These are phyloP conservation scores for Aegilops tauschii DNA, from an alignment of 176 grass and related monocot genomes.

Conservation along the genomic window DNA sequence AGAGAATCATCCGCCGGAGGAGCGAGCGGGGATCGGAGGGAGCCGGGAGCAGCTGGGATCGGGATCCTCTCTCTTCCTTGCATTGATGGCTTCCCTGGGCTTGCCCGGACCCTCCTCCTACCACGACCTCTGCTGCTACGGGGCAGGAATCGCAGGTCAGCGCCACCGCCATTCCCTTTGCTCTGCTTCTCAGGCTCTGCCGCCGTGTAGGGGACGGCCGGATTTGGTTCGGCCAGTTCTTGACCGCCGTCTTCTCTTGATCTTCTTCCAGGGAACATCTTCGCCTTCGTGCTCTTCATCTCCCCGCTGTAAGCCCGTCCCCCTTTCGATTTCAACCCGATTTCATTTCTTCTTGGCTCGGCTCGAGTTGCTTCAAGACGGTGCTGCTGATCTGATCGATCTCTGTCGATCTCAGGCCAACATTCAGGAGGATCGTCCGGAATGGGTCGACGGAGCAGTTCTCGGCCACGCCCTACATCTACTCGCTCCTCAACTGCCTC, in stretches of 20 bases:
- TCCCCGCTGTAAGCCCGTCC: constrained; percentile 71
- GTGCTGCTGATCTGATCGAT: background rate
- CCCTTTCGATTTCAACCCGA: background rate
- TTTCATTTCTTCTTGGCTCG: background rate
- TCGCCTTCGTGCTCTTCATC: constrained; percentile 86
- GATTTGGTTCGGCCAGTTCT: background rate
- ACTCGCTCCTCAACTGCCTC: constrained; percentile 92
- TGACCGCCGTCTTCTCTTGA: background rate
- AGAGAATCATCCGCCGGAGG: background rate
- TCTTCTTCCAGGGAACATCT: constrained; percentile 80
- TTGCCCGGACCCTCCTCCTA: constrained; percentile 21
- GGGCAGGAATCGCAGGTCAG: constrained; percentile 79
- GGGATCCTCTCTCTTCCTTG: background rate
- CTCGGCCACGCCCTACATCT: constrained; percentile 87
- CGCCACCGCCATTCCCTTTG: background rate
- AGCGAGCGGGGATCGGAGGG: background rate
- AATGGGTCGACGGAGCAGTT: constrained; percentile 94
- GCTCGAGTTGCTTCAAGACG: background rate
- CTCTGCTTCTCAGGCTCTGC: background rate
- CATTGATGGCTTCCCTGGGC: constrained; percentile 34
- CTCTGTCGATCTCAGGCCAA: constrained; percentile 52
- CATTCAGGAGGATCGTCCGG: constrained; percentile 74
- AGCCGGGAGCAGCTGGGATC: constrained; percentile 7
- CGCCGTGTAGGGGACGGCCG: background rate
- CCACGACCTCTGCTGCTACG: constrained; percentile 65